phyloP scores from a whole-genome alignment of 805 yeast species.

The Yarrowia osloensis region DNA sequence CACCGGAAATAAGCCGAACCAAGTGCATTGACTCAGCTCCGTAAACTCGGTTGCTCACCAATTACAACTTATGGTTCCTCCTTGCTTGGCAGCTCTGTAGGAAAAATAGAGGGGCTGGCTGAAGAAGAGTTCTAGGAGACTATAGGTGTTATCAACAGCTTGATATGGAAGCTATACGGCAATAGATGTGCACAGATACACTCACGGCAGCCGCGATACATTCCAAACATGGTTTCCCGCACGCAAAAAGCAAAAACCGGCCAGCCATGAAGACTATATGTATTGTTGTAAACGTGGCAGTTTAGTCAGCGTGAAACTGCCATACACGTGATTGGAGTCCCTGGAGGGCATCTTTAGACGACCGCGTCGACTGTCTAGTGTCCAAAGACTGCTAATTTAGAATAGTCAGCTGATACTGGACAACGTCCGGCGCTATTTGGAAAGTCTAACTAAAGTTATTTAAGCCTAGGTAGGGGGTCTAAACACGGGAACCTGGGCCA shows the following conservation, averaged over 20 bases:
- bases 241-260: neutral
- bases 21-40: neutral
- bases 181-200: no score
- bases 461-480: neutral
- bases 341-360: neutral
- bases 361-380: neutral
- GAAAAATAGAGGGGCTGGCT: neutral
- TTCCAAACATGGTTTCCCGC: neutral
- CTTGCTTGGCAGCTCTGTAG: no score
- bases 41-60: neutral
- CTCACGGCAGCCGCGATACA: neutral
- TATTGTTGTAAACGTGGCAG: neutral
- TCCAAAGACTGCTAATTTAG: neutral
- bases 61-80: neutral
- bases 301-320: neutral
- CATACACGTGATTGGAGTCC: neutral
- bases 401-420: constrained; percentile 3
- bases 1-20: no score
- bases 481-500: neutral
- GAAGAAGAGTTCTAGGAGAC: neutral
- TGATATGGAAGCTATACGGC: neutral
- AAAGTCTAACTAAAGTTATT: neutral
- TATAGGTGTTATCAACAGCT: neutral
- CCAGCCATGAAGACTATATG: neutral
- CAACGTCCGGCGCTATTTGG: neutral